Percentiles rank a stretch among this genome's conserved stretches.
Evolutionary conservation across 2,329 filamentous ascomycete genomes (phyloP).

Genomic region (Exophiala phaeomuriformis): DNA sequence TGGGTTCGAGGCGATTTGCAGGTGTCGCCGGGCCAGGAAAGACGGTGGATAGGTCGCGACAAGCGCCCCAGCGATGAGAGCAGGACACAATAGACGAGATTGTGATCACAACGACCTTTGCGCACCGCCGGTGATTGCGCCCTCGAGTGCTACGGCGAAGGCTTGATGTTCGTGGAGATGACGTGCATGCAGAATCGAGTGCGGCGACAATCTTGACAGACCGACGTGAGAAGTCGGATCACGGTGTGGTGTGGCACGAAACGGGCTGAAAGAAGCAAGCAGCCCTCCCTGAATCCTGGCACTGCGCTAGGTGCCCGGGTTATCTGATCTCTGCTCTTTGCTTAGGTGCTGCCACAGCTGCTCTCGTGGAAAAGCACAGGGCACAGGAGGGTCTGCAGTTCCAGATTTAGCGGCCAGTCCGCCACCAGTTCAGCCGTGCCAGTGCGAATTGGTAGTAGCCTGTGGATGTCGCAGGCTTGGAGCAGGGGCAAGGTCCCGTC

Average conservation of each 20-base stretch:
- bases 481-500: not conserved
- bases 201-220: conserved; percentile 13
- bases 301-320: not conserved
- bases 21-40: not conserved
- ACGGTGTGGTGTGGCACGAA: not conserved
- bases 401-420: not conserved
- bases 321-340: not conserved
- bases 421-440: not conserved
- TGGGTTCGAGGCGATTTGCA: conserved; percentile 8
- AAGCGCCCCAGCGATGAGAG: conserved; percentile 9
- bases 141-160: conserved; percentile 2
- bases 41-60: conserved; percentile 4
- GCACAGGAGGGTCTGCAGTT: not conserved
- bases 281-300: not conserved
- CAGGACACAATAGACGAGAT: not conserved
- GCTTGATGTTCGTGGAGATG: conserved; percentile 8
- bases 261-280: not conserved
- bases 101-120: not conserved
- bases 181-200: conserved; percentile 12
- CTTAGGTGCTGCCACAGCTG: not conserved
- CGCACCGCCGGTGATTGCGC: not conserved
- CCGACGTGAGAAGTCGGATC: not conserved
- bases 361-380: not conserved
- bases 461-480: too few species aligned
- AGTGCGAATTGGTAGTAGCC: too few species aligned